Evolutionary conservation across 768 basidiomycete species (phyloP), one percentile per base, ranked within the genome.

Genomic region (Suillus brevipes): DNA sequence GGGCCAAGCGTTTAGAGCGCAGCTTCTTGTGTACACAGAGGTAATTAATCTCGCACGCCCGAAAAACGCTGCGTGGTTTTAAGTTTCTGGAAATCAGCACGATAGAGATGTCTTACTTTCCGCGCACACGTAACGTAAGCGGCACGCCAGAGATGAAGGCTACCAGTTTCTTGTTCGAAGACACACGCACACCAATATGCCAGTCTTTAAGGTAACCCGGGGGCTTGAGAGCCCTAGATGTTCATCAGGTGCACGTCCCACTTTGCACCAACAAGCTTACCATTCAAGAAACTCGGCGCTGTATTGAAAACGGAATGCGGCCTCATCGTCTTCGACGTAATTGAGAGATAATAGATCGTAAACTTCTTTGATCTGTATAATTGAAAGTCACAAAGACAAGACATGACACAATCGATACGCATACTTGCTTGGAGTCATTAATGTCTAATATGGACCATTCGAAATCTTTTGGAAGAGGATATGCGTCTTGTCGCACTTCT

Each of bases 11-110:
- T 75, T 98, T 98, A 0, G 94, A 92, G 20, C 97, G 90, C 42
- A 99, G 80, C 77, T 97, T 98, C 82, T 99, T 99, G 84, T 97
- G 96, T 1, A 98, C 89, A 71, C 95, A 97, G 59, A 99, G 89
- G 78, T 93, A 99, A 77, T 99, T 99, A 80, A 99, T 96, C 78
- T 99, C 97, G 74, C 89, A 89, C 49, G 88, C 87, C 36, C 77
- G 79, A 72, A 99, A 83, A 6, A 81, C 78, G 55, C 92, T 95
- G 66, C 42, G 64, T 70, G 34, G n/a, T 16, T 47, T 69, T 57
- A 69, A 65, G 55, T 28, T 53, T 23, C 60, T 43, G 49, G 23
- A 47, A 38, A 60, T 12, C n/a, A 49, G 61, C 12, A 62, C 16
- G 20, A 49, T 36, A 50, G 38, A 18, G 62, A 49, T 50, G 25